Conservation (phyloP, 192 early-diverging fungal genomes). For the Podila verticillata region DNA sequence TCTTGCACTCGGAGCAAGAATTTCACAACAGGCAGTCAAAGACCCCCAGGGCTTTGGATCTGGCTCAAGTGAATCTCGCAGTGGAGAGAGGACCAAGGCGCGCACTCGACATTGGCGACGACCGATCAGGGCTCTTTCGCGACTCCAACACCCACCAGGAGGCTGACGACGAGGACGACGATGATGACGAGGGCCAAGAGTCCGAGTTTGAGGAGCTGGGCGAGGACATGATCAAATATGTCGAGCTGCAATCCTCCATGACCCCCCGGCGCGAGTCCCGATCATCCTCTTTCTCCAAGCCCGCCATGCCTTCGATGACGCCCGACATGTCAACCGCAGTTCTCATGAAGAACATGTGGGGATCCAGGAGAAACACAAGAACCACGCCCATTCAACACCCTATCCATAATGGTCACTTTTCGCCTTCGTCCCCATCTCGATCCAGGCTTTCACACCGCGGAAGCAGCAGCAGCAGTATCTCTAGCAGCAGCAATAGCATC, state of each 20-base stretch:
- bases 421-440: neutral
- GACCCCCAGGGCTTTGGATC: neutral
- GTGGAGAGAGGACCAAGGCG: constrained; percentile 17
- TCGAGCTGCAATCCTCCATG: constrained; percentile 34
- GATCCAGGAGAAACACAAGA: constrained; percentile 1
- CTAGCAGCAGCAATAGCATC: neutral
- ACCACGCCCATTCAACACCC: constrained; percentile 17
- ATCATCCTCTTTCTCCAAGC: constrained; percentile 16
- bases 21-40: constrained; percentile 3
- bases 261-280: constrained; percentile 24
- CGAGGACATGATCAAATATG: constrained; percentile 51
- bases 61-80: constrained; percentile 5
- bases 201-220: constrained; percentile 47
- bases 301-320: neutral
- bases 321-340: constrained; percentile 35
- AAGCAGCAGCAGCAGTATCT: constrained; percentile 6
- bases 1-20: constrained; percentile 28
- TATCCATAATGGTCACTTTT: neutral
- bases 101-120: constrained; percentile 22
- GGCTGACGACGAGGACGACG: constrained; percentile 10
- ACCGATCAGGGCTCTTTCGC: constrained; percentile 17
- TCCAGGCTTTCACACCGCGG: neutral
- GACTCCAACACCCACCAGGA: neutral
- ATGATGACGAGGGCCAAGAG: constrained; percentile 39
- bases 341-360: constrained; percentile 35